Evolutionary conservation across 257 asterid genomes (phyloP).

Genomic region (Fraxinus excelsior): DNA sequence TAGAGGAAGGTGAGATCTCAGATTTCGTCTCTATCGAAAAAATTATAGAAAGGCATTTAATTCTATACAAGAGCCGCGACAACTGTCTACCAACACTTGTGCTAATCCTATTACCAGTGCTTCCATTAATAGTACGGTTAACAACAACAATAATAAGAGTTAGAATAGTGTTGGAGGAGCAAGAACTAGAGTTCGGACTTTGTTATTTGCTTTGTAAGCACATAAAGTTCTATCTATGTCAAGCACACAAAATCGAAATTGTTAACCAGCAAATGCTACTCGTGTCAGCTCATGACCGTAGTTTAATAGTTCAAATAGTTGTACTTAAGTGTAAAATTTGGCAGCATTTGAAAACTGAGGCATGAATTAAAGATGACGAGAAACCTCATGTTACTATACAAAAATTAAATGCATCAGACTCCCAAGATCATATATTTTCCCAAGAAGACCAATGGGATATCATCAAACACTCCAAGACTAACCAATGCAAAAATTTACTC

Average conservation of each 20-base stretch:
- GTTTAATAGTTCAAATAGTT: too few relatives aligned
- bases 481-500: conserved; percentile 92
- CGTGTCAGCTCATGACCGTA: too few relatives aligned
- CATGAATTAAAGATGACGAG: conserved; percentile 76
- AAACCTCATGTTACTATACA: conserved; percentile 77
- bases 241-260: too few relatives aligned
- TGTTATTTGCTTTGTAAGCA: too few relatives aligned
- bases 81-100: conserved; percentile 21
- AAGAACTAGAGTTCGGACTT: conserved; percentile 70
- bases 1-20: conserved; percentile 94
- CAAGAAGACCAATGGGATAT: conserved; percentile 65
- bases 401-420: conserved; percentile 71
- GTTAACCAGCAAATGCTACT: too few relatives aligned
- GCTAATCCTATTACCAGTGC: conserved; percentile 22
- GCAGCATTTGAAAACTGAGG: conserved; percentile 72
- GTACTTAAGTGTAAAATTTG: not conserved
- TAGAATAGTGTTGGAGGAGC: conserved; percentile 31
- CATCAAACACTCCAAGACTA: conserved; percentile 69
- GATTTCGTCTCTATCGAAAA: conserved; percentile 85
- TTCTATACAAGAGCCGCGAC: conserved; percentile 34
- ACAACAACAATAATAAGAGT: conserved; percentile 23
- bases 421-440: conserved; percentile 75
- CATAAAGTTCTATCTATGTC: too few relatives aligned
- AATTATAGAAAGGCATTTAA: conserved; percentile 60
- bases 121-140: conserved; percentile 29